Base-by-base conservation (phyloP, 331 rosid species). In the Malus hybrid region DNA sequence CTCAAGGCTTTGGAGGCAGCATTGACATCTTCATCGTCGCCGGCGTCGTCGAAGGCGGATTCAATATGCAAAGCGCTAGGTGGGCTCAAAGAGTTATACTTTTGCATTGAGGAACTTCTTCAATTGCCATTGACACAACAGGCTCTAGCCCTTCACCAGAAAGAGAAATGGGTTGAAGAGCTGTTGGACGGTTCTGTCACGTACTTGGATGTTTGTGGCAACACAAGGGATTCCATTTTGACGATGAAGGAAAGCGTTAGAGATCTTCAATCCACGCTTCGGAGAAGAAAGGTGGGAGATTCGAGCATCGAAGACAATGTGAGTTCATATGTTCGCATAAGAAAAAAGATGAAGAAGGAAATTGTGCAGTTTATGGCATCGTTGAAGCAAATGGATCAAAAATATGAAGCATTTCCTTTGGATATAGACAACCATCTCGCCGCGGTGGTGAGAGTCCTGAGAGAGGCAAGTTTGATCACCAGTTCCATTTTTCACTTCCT, bases 151-250 rank as follows among this genome's bases (percentile, higher is more conserved):
- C 83, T 68, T 34, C 80, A 80, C 32, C 86, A 84, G 11, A 60
- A 74, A 3, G 78, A 80, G 76, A 85, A 87, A 79, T 88, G 90
- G 88, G 77, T 92, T 18, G 85, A 86, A 16, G 91, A 86, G 66
- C 81, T 92, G 80, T 19, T 89, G 2, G 96, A 90, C 22, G 79
- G 65, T 24, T 89, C 96, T 0, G 69, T 92, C 14, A 80, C 74
- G 42, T 86, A 85, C 84, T 75, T 92, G 67, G 92, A 92, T 79
- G 63, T 88, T 0, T 71, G 90, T 68, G 76, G 87, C 68, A 80
- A 78, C 42, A 77, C 83, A 0, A 90, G 88, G 57, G 96, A 92
- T 55, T 36, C 73, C 39, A 71, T 85, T 39, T 61, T 75, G 65
- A 67, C 73, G 12, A 76, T 87, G 76, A 84, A 85, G 33, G 87